Percentiles rank a stretch among this genome's conserved stretches.
phyloP scores from a whole-genome alignment of 108 stramenopile genomes.

The Cyclotella baltica region DNA sequence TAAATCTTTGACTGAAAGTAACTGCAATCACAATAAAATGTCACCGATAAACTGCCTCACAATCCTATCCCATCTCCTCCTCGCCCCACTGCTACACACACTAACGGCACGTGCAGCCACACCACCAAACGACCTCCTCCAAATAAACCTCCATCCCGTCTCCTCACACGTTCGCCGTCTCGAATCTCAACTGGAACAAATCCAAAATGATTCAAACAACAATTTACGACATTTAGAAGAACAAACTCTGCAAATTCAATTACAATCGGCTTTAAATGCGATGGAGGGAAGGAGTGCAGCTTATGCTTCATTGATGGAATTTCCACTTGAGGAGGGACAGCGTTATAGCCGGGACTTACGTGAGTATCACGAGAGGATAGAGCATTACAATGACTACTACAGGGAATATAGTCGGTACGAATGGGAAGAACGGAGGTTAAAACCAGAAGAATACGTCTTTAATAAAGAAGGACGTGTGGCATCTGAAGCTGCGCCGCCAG shows the following conservation, averaged over 20 bases:
- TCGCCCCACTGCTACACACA: too few species aligned
- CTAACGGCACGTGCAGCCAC: too few species aligned
- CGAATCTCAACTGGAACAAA: conserved; percentile 3
- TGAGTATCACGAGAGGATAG: background rate
- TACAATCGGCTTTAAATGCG: background rate
- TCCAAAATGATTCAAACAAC: background rate
- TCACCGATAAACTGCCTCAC: too few species aligned
- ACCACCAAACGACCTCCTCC: too few species aligned
- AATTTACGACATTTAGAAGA: background rate
- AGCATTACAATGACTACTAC: background rate
- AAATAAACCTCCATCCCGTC: conserved; percentile 6
- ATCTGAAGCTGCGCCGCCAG: background rate
- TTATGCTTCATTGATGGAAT: conserved; percentile 22
- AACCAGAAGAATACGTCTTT: background rate
- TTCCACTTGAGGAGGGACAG: conserved; percentile 23
- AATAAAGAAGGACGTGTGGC: background rate
- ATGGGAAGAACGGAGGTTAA: background rate
- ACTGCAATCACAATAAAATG: too few species aligned
- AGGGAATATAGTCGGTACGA: background rate
- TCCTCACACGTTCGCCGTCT: background rate
- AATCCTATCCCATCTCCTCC: too few species aligned
- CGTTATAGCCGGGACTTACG: conserved; percentile 14
- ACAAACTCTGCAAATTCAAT: background rate
- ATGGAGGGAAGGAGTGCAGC: conserved; percentile 5
- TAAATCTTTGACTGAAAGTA: too few species aligned